Percentiles rank a stretch among this genome's conserved stretches.
phyloP scores from a whole-genome alignment of 805 yeast genomes.

The Cyberlindnera bimundalis region DNA sequence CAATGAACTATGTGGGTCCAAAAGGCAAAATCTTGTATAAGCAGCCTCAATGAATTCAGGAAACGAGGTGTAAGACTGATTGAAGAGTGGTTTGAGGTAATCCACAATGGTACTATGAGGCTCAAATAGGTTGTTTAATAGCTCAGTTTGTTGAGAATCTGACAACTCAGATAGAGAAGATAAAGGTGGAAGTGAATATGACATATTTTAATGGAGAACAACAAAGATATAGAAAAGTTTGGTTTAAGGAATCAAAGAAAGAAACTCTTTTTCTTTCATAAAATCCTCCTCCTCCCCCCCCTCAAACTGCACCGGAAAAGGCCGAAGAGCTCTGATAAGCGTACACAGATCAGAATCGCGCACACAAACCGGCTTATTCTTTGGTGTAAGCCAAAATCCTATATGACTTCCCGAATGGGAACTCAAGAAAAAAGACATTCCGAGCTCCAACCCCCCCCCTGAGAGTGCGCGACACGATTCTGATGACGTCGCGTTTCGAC shows the following conservation, averaged over 20 bases:
- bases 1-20: constrained; percentile 16
- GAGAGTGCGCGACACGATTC: no score
- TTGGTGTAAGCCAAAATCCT: no score
- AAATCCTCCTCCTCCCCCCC: no score
- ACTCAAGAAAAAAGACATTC: no score
- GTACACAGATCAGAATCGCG: no score
- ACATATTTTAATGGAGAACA: constrained; percentile 8
- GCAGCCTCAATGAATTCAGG: constrained; percentile 19
- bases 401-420: not conserved
- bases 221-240: not conserved
- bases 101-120: constrained; percentile 21
- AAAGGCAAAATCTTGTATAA: constrained; percentile 9
- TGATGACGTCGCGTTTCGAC: no score
- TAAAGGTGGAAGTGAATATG: constrained; percentile 31
- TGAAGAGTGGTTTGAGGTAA: constrained; percentile 19
- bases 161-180: constrained; percentile 27
- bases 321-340: constrained; percentile 2
- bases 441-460: no score
- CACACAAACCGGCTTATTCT: no score
- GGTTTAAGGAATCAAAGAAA: not conserved
- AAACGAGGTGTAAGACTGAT: constrained; percentile 8
- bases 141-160: constrained; percentile 31
- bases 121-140: constrained; percentile 37
- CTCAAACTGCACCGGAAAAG: constrained; percentile 7
- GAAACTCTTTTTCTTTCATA: not conserved